Evolutionary conservation across 2,329 filamentous ascomycete species (phyloP), one percentile per base, ranked within the genome.

Genomic region (Chlorencoelia australis): DNA sequence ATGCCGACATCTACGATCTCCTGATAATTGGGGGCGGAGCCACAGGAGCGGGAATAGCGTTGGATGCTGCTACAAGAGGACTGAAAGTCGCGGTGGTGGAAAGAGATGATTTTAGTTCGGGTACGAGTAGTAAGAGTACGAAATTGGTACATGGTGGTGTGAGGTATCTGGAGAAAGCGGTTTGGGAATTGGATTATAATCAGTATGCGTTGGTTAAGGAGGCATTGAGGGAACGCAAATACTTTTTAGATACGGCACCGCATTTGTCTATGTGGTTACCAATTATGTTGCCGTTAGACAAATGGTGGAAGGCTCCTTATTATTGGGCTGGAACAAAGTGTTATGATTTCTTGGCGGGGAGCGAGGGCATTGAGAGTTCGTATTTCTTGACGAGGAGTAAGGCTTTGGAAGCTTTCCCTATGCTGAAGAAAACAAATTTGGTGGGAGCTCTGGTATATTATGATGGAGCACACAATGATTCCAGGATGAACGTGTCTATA

Each of bases 381-480:
- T 93, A 93, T 63, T 93, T 93, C 58, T 64, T 93, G 54, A 88
- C 84, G 16, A 80, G 79, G 59, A 88, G 81, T 58, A 89, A 89
- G 62, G 84, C 85, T 7, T 67, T 93, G 44, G 84, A 89, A 57
- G 82, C 82, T 2, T 93, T 93, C 55, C 86, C 86, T 6, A 91
- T 93, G 85, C 62, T 93, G 47, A 88, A 85, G 63, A 80, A 76
- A 55, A 78, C 82, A 27, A 76, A 81, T 46, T 66, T 93, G 10
- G 73, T 87, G 29, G 86, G 86, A 42, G 84, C 85, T 40, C 64
- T 93, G 52, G 85, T 93, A 16, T 94, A 94, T 67, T 93, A 93
- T 57, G 85, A 94, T 63, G 86, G 86, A 50, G 84, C 83, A 19
- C 86, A 94, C 63, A 94, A 94, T 55, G 86, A 94, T 59, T 91